Conservation (phyloP, 345 rosid species). For the Camelina laxa region DNA sequence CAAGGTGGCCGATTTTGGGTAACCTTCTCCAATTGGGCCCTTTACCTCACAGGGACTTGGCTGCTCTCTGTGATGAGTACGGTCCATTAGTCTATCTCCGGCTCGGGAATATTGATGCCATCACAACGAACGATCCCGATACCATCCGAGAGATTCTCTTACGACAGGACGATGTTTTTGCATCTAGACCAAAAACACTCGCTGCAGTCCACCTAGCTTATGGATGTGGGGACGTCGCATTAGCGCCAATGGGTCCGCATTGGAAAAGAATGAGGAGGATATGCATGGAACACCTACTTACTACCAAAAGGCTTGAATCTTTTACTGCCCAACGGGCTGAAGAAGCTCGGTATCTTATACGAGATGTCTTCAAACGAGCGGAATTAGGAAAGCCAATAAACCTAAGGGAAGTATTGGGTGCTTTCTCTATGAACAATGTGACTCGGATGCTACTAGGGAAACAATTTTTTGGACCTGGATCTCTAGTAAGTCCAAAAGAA, state of each 20-base stretch:
- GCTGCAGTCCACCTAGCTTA: conserved; percentile 84
- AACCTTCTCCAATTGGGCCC: conserved; percentile 81
- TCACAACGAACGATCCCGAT: conserved; percentile 82
- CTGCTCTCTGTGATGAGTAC: conserved; percentile 63
- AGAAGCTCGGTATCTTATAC: conserved; percentile 43
- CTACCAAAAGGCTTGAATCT: conserved; percentile 46
- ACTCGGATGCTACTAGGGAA: conserved; percentile 84
- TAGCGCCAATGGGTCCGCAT: conserved; percentile 73
- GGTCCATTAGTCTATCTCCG: conserved; percentile 85
- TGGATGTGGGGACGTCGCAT: conserved; percentile 75
- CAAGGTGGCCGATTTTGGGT: conserved; percentile 75
- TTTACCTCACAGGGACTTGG: conserved; percentile 77
- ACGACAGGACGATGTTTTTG: conserved; percentile 76
- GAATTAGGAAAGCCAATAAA: conserved; percentile 52
- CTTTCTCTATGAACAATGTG: conserved; percentile 91
- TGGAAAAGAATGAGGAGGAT: conserved; percentile 52
- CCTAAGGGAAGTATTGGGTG: conserved; percentile 78
- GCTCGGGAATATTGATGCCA: conserved; percentile 70
- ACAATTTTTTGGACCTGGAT: conserved; percentile 75
- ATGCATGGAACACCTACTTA: conserved; percentile 50
- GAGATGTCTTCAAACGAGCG: conserved; percentile 47
- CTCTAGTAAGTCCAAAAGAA: conserved; percentile 60
- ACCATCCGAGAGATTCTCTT: conserved; percentile 70
- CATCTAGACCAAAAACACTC: conserved; percentile 81
- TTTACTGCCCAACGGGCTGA: conserved; percentile 34